Base-by-base conservation (phyloP, 139 green algal species). In the Chlamydomonas incerta region DNA sequence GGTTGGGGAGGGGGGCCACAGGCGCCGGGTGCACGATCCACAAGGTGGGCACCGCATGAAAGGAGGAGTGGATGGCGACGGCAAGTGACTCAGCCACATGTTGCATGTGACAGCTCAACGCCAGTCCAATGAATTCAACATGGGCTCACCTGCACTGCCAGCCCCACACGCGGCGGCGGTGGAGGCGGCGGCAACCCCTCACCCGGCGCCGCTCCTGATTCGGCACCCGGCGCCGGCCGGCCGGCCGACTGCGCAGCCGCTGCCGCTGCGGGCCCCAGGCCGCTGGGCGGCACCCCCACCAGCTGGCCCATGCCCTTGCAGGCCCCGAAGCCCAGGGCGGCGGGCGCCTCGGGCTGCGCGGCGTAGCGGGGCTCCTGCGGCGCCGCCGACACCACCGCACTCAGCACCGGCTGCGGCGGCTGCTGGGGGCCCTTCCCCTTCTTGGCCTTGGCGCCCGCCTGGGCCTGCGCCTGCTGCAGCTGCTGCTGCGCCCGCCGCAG, bases 321-420 rank as follows among this genome's bases (percentile, higher is more conserved):
- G 37, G 31, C 28, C 0, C 75, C 75, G 21, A 83, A 83, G 28
- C 75, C 75, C 60, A 83, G 63, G 1, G 46, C 77, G 28, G 71
- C 41, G 13, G 77, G 63, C 20, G 77, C 77, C 8, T 31, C 41
- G 9, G 33, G 41, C n/a, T 73, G 37, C 3, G 3, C 2, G 63
- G 37, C 66, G 77, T 83, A 83, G 29, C 34, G 24, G 10, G 77
- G 77, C 57, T 57, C 11, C 9, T 4, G n/a, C 3, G 46, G 35
- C 29, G 72, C 72, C 26, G 47, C 72, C 3, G 72, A 13, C 5
- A 29, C 41, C 14, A 24, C 41, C 26, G 37, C 23, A 2, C 11
- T 23, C 0, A 21, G 11, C 37, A 17, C 29, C 17, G 60, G 28
- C 75, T 80, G 65, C 41, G 9, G 24, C 29, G 47, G 47, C 47